These are phyloP conservation scores for Penicillium brasilianum DNA, from an alignment of 2,329 filamentous ascomycete species.

Conservation along the genomic window DNA sequence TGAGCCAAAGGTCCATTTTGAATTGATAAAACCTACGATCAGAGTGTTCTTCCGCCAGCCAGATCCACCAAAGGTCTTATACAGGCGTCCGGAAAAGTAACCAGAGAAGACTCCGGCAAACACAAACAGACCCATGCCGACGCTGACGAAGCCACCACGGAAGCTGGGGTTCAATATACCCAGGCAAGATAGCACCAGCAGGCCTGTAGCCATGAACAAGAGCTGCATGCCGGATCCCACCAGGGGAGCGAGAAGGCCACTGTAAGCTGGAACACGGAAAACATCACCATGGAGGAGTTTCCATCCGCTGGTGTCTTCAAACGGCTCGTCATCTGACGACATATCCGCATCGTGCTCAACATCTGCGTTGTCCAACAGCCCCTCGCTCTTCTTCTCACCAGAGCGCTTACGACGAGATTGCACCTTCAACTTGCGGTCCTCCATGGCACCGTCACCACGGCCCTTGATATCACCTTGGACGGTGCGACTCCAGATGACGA, in stretches of 20 bases:
- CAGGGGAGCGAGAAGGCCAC: slow-evolving; percentile 76
- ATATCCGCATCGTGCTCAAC: slow-evolving; percentile 59
- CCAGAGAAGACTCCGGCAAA: slow-evolving; percentile 84
- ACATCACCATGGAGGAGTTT: slow-evolving; percentile 88
- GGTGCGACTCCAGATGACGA: slow-evolving; percentile 80
- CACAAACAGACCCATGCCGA: slow-evolving; percentile 80
- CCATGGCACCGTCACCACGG: slow-evolving; percentile 67
- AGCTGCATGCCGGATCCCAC: slow-evolving; percentile 87
- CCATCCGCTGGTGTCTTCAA: slow-evolving; percentile 86
- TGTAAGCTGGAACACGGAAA: slow-evolving; percentile 74
- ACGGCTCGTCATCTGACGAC: slow-evolving; percentile 70
- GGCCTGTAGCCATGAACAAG: slow-evolving; percentile 76
- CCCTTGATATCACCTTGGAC: slow-evolving; percentile 78
- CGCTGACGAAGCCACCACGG: slow-evolving; percentile 86
- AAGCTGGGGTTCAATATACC: slow-evolving; percentile 85
- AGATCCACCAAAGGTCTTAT: slow-evolving; percentile 79
- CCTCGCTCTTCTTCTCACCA: slow-evolving; percentile 60
- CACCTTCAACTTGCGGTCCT: slow-evolving; percentile 68
- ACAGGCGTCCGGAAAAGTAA: slow-evolving; percentile 83
- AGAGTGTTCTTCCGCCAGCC: slow-evolving; percentile 77
- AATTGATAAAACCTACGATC: slow-evolving; percentile 49
- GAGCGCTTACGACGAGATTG: slow-evolving; percentile 41
- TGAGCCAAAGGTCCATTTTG: background rate
- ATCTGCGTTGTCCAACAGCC: slow-evolving; percentile 64
- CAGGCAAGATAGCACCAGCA: slow-evolving; percentile 73